Percentiles rank a stretch among this genome's conserved stretches.
Conservation (phyloP, 1,284 basidiomycete species). For the Cryptococcus amylolentus region DNA sequence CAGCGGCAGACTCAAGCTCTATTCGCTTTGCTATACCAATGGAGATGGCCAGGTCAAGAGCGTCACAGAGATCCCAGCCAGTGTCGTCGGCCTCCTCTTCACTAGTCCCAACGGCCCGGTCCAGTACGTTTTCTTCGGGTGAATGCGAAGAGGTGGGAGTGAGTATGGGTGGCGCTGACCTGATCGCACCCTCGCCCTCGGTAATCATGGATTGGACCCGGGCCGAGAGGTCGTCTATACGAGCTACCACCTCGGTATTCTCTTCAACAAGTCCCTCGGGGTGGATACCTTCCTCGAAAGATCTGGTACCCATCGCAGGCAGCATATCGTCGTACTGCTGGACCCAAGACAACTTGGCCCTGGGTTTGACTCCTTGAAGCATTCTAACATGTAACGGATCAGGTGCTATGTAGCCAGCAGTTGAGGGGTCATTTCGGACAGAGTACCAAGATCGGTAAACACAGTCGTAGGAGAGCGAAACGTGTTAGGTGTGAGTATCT, state of each 20-base stretch:
- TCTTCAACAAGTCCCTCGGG: not conserved
- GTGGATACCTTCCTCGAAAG: slow-evolving; percentile 1
- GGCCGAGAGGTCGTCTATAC: slow-evolving; percentile 12
- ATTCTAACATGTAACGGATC: not conserved
- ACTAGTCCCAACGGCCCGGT: not conserved
- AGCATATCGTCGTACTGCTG: not conserved
- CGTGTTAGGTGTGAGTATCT: not conserved
- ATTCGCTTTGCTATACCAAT: too few relatives aligned
- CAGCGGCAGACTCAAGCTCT: not conserved
- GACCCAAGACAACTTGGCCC: not conserved
- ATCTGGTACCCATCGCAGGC: not conserved
- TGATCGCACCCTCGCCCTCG: slow-evolving; percentile 14
- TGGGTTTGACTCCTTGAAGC: not conserved
- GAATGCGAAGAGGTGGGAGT: not conserved
- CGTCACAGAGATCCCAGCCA: not conserved
- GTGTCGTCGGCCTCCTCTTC: not conserved
- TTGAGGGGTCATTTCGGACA: not conserved
- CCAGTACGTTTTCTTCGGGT: not conserved
- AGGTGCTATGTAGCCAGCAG: not conserved
- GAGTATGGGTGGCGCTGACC: not conserved
- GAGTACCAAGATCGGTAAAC: not conserved
- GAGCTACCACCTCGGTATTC: slow-evolving; percentile 6
- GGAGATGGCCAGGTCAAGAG: too few relatives aligned
- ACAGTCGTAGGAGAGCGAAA: not conserved
- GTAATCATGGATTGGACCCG: slow-evolving; percentile 8